Conservation (phyloP, 2,329 filamentous ascomycete genomes). For the Thelonectria olida region DNA sequence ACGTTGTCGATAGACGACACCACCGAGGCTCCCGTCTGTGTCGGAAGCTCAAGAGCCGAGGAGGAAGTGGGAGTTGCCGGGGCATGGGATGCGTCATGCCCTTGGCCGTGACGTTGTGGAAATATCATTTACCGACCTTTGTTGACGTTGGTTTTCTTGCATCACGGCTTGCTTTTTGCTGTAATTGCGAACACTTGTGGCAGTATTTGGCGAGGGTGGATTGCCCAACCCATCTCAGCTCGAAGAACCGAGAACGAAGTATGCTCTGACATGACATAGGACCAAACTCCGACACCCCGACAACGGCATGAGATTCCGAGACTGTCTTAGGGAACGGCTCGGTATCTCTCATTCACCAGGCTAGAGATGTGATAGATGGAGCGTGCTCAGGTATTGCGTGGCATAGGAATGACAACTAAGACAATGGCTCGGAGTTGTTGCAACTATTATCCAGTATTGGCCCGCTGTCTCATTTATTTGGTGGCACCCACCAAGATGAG, state of each 20-base stretch:
- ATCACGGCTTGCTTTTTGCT: slow-evolving; percentile 9
- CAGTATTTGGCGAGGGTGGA: not conserved
- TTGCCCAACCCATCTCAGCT: not conserved
- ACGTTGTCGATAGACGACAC: slow-evolving; percentile 16
- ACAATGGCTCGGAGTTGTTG: not conserved
- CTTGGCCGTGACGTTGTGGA: slow-evolving; percentile 1
- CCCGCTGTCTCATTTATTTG: too few species aligned
- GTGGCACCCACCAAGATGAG: not conserved
- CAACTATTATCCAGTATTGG: not conserved
- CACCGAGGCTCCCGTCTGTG: not conserved
- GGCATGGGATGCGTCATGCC: not conserved
- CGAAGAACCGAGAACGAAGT: slow-evolving; percentile 18
- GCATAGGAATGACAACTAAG: slow-evolving; percentile 7
- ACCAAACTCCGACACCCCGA: slow-evolving; percentile 18
- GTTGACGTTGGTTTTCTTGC: not conserved
- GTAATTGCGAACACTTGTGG: not conserved
- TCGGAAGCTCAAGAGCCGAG: slow-evolving; percentile 14
- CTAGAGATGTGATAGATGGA: not conserved
- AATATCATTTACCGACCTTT: not conserved
- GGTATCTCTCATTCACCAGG: not conserved
- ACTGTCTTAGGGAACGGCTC: not conserved
- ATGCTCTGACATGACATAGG: slow-evolving; percentile 15
- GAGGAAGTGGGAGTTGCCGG: slow-evolving; percentile 20
- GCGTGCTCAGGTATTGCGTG: not conserved
- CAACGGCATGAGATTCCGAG: slow-evolving; percentile 11